Evolutionary conservation across 2,329 filamentous ascomycete genomes (phyloP).

Genomic region (Verticillium isaacii): DNA sequence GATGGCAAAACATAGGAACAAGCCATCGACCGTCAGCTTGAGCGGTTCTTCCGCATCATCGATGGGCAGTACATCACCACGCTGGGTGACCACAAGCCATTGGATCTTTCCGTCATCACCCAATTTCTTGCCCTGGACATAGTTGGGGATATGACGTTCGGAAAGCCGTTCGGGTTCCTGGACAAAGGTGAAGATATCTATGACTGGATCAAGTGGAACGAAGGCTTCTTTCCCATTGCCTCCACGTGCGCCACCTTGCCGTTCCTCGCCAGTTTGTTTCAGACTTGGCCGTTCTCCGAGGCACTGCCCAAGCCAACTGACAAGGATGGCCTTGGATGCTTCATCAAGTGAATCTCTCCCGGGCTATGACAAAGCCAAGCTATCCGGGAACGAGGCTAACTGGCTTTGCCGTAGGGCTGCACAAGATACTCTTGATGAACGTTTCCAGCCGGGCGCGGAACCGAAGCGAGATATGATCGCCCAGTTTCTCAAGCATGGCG

Average conservation of each 20-base stretch:
- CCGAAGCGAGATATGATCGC: constrained; percentile 32
- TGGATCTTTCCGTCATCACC: constrained; percentile 45
- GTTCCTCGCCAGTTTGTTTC: constrained; percentile 26
- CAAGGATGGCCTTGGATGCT: constrained; percentile 30
- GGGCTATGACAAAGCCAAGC: neutral
- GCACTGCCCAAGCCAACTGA: constrained; percentile 30
- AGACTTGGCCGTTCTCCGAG: constrained; percentile 29
- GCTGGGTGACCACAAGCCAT: constrained; percentile 22
- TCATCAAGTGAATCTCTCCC: constrained; percentile 27
- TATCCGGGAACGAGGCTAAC: neutral
- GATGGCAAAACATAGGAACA: constrained; percentile 40
- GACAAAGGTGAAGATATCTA: constrained; percentile 42
- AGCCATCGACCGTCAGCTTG: constrained; percentile 32
- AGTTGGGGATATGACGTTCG: constrained; percentile 48
- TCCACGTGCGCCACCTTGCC: constrained; percentile 30
- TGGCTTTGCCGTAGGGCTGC: constrained; percentile 11
- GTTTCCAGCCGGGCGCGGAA: constrained; percentile 13
- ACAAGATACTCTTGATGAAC: neutral
- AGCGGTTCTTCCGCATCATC: constrained; percentile 38
- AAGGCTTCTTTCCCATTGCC: constrained; percentile 32
- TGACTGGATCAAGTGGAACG: constrained; percentile 37
- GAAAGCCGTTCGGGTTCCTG: constrained; percentile 46
- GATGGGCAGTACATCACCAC: constrained; percentile 40
- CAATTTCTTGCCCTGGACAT: constrained; percentile 51
- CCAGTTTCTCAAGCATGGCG: constrained; percentile 30